Evolutionary conservation across 2,329 filamentous ascomycete genomes (phyloP), one percentile per base, ranked within the genome.

Genomic region (Trichoderma hamatum): DNA sequence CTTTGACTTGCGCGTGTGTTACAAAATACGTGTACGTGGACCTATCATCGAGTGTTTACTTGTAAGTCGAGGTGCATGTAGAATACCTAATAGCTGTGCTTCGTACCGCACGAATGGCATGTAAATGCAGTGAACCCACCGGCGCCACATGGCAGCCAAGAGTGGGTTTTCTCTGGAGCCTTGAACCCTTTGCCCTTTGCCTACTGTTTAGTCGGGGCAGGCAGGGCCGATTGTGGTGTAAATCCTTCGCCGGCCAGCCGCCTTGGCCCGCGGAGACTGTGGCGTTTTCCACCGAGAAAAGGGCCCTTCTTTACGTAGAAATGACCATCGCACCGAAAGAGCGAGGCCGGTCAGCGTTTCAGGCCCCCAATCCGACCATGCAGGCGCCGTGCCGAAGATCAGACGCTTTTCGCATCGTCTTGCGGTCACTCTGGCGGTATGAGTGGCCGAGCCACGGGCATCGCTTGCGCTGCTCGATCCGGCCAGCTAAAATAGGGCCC

Each of bases 401-500:
- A 58, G 63, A 32, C 19, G 54, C 63, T 58, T 51, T 51, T 55
- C 21, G 28, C 43, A 49, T 49, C 26, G 26, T 43, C 10, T 5
- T 28, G 34, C 51, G 21, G 62, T 65, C 63, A 58, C 54, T 49
- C 39, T 55, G 21, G 63, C 52, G 36, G 63, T 58, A 66, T 43
- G 49, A 16, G 55, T 54, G 61, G 46, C n/a, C 11, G 26, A 34
- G 52, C 52, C 58, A 66, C 19, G 34, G 39, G 36, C 54, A 51
- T 66, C 52, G 54, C 63, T 58, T 58, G 63, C 52, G 63, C 63
- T 67, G 36, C 63, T 67, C 63, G 39, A 67, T 67, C 28, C 54
- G 63, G 54, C 19, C 52, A 51, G 54, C 49, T 43, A 51, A 54
- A 58, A 36, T 14, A 11, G 49, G 28, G 56, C 21, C 32, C 56